Conservation (phyloP, 306 rosid species). For the Trifolium pratense region DNA sequence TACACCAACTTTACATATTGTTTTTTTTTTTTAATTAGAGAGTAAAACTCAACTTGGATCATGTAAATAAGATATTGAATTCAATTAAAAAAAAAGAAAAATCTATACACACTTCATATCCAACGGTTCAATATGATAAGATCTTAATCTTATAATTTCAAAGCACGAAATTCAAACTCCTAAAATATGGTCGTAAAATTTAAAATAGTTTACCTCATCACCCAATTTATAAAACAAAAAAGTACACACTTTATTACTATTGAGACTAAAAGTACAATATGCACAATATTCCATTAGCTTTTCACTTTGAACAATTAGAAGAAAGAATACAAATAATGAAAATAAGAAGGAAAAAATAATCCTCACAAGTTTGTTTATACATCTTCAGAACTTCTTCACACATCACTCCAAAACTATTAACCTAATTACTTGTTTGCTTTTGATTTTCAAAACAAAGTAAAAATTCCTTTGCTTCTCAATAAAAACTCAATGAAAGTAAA, state of each 20-base stretch:
- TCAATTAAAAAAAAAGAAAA: too few species aligned
- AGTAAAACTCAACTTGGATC: background rate
- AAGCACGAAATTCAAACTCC: too few species aligned
- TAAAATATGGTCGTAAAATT: too few species aligned
- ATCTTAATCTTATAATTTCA: too few species aligned
- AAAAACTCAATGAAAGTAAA: constrained; percentile 8
- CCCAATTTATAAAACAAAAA: background rate
- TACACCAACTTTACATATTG: background rate
- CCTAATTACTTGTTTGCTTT: background rate
- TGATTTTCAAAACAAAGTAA: background rate
- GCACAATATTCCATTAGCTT: background rate
- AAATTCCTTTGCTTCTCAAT: constrained; percentile 23
- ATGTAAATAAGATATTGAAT: too few species aligned
- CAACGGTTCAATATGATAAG: too few species aligned
- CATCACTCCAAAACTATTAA: constrained; percentile 9
- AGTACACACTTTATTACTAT: background rate
- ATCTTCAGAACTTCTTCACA: constrained; percentile 12
- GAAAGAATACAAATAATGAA: constrained; percentile 7
- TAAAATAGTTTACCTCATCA: too few species aligned
- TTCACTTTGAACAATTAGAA: background rate
- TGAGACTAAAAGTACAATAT: background rate
- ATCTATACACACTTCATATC: too few species aligned
- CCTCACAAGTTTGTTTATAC: constrained; percentile 1
- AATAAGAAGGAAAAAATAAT: background rate
- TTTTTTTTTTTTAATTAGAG: too few species aligned